phyloP scores from a whole-genome alignment of 1,284 basidiomycete genomes.

The Amylostereum chailletii region DNA sequence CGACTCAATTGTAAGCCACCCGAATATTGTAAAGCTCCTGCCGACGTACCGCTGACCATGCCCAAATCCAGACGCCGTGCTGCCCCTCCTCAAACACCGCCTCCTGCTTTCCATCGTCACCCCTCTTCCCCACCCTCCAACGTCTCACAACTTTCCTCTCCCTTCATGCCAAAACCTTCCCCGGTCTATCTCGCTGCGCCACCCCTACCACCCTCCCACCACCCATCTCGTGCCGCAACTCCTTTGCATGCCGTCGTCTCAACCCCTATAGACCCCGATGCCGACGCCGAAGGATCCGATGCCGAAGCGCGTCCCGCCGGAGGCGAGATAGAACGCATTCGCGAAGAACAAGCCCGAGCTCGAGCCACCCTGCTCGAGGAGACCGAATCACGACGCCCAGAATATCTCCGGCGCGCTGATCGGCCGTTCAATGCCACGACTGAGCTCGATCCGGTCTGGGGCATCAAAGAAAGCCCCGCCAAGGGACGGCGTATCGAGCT shows the following conservation, averaged over 20 bases:
- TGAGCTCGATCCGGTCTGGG: conserved; percentile 30
- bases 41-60: background rate
- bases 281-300: conserved; percentile 10
- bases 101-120: too few relatives aligned
- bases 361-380: conserved; percentile 39
- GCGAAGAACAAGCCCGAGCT: conserved; percentile 39
- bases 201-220: background rate
- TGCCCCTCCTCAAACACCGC: too few relatives aligned
- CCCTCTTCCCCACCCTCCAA: too few relatives aligned
- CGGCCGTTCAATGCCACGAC: conserved; percentile 27
- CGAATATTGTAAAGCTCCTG: background rate
- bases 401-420: conserved; percentile 55
- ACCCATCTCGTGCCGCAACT: background rate
- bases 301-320: conserved; percentile 21
- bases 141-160: too few relatives aligned
- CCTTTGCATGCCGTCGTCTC: too few relatives aligned
- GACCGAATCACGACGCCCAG: conserved; percentile 54
- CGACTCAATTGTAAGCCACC: conserved; percentile 8
- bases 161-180: background rate
- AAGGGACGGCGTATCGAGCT: conserved; percentile 40
- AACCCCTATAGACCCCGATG: background rate
- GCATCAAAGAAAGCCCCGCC: conserved; percentile 55
- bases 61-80: too few relatives aligned
- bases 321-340: conserved; percentile 53
- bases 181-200: background rate